Percentiles rank a stretch among this genome's conserved stretches.
phyloP scores from a whole-genome alignment of 352 stramenopile genomes.

The Blastocystis sp. region DNA sequence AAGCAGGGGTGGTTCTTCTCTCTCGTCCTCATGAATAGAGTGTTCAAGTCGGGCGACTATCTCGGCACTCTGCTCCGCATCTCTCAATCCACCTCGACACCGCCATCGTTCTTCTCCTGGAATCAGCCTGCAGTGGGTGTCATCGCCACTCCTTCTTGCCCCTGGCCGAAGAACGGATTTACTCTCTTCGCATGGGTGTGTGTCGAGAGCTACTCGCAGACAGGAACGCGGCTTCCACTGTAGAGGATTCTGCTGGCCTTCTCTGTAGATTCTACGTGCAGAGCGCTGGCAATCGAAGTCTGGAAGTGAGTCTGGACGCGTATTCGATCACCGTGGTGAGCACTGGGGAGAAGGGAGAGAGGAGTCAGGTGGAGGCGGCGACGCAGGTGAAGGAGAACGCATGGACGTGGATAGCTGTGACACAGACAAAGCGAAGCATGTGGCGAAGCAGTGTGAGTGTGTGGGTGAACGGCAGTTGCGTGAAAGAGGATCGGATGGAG shows the following conservation, averaged over 20 bases:
- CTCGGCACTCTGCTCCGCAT: constrained; percentile 53
- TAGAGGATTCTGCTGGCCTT: not conserved
- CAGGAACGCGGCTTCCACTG: not conserved
- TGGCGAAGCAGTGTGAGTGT: constrained; percentile 36
- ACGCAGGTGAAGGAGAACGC: not conserved
- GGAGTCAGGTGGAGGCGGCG: not conserved
- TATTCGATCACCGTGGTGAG: not conserved
- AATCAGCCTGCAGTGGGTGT: constrained; percentile 8
- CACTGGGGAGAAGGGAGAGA: constrained; percentile 27
- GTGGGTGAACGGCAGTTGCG: not conserved
- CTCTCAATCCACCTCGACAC: not conserved
- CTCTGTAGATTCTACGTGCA: not conserved
- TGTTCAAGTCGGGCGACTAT: constrained; percentile 59
- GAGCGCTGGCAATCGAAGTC: not conserved
- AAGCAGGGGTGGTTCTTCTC: not conserved
- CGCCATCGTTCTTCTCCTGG: constrained; percentile 61
- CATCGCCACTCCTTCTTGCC: not conserved
- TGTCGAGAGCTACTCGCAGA: not conserved
- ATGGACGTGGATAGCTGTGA: constrained; percentile 48
- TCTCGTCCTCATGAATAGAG: not conserved
- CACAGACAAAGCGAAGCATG: constrained; percentile 38
- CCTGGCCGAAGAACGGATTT: constrained; percentile 56
- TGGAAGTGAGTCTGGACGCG: not conserved
- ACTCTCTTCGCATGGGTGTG: constrained; percentile 39
- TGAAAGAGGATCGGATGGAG: constrained; percentile 34